phyloP scores from a whole-genome alignment of 1,284 basidiomycete species.

The Moesziomyces globuligerus region DNA sequence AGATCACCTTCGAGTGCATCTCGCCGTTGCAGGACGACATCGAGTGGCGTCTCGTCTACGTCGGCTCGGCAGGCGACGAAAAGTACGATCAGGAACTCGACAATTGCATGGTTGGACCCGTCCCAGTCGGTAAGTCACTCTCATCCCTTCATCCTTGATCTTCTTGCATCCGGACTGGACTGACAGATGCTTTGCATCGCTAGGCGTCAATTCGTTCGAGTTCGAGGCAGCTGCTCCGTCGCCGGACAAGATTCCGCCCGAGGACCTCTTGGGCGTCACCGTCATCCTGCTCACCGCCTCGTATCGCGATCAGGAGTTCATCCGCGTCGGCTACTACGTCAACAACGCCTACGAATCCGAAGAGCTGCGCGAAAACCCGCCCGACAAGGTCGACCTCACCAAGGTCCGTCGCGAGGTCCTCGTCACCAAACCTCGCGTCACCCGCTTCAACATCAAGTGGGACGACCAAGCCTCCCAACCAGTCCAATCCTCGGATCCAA shows the following conservation, averaged over 20 bases:
- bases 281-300: slow-evolving; percentile 90
- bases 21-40: slow-evolving; percentile 91
- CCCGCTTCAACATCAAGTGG: slow-evolving; percentile 74
- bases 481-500: slow-evolving; percentile 1
- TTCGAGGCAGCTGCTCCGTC: slow-evolving; percentile 74
- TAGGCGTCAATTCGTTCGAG: slow-evolving; percentile 88
- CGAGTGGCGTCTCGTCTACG: slow-evolving; percentile 97
- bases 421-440: slow-evolving; percentile 91
- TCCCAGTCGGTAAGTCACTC: slow-evolving; percentile 72
- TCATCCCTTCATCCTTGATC: background rate
- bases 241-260: slow-evolving; percentile 79
- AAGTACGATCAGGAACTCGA: slow-evolving; percentile 95
- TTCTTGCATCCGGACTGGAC: background rate
- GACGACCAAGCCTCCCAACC: slow-evolving; percentile 21
- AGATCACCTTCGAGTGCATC: slow-evolving; percentile 98
- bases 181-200: background rate
- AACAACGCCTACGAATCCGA: slow-evolving; percentile 98
- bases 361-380: slow-evolving; percentile 70
- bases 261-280: slow-evolving; percentile 87
- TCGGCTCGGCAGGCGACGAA: slow-evolving; percentile 90
- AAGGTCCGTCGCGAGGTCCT: slow-evolving; percentile 83
- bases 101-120: slow-evolving; percentile 80
- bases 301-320: slow-evolving; percentile 92
- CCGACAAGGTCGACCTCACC: slow-evolving; percentile 59
- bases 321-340: slow-evolving; percentile 98